A percentile compares a stretch with the other conserved stretches of the same genome.
phyloP scores from a whole-genome alignment of 148 eudicot species.

The Fagopyrum esculentum region DNA sequence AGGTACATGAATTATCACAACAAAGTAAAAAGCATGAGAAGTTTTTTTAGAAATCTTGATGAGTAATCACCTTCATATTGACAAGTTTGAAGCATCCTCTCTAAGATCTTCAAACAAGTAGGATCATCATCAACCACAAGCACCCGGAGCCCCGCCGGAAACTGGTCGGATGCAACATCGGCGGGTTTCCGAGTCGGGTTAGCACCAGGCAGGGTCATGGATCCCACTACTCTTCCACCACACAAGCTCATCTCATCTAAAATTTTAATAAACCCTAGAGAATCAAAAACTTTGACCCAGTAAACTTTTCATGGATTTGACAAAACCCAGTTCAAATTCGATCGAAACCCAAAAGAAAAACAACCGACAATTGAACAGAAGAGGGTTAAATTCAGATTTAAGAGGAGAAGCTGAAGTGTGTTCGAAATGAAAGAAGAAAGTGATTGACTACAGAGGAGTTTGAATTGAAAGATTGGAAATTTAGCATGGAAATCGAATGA shows the following conservation, averaged over 20 bases:
- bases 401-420: neutral
- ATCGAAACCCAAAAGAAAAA: neutral
- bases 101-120: constrained; percentile 87
- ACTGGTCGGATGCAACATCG: constrained; percentile 38
- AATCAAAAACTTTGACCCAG: constrained; percentile 8
- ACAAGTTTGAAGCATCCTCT: constrained; percentile 81
- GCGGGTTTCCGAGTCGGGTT: constrained; percentile 42
- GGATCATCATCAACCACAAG: constrained; percentile 96
- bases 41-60: neutral
- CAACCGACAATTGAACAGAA: constrained; percentile 10
- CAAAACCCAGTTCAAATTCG: constrained; percentile 9
- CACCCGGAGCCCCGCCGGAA: constrained; percentile 84
- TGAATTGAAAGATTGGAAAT: neutral
- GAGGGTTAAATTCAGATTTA: neutral
- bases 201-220: constrained; percentile 42
- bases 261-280: neutral
- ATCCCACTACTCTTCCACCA: constrained; percentile 39
- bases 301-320: constrained; percentile 10
- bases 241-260: constrained; percentile 55
- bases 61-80: constrained; percentile 59
- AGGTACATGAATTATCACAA: neutral
- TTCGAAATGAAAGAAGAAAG: neutral
- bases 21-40: neutral
- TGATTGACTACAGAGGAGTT: neutral
- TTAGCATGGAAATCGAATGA: constrained; percentile 5